Base-by-base conservation (phyloP, 495 filamentous ascomycete genomes). In the Hypoxylon lenormandii region DNA sequence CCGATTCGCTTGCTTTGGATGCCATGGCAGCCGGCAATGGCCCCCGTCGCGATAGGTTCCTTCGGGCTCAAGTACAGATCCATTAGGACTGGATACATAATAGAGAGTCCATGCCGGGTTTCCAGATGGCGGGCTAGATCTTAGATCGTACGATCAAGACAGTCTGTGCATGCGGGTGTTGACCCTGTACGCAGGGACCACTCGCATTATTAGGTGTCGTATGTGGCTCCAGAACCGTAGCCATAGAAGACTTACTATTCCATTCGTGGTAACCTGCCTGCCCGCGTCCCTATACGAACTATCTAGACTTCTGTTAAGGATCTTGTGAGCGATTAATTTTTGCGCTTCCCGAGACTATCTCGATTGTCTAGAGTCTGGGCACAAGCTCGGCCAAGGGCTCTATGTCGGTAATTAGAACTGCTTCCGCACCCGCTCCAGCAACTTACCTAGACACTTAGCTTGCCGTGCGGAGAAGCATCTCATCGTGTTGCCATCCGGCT, bases 121-220 rank as follows among this genome's bases (percentile, higher is more conserved):
- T 56, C 28, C n/a, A 66, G 58, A 71, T 65, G 45, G 22, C 60
- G 52, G 56, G 68, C 61, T 62, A 71, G 62, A 66, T 71, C 68
- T 65, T 65, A 38, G 62, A 71, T 71, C 68, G 58, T 71, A 71
- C 40, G 68, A 71, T 71, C 47, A 59, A 21, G 63, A 59, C 7
- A 11, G 16, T 45, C 16, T 45, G 16, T 16, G 28, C 62, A 66
- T 63, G 58, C 68, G 47, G 63, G 62, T 71, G 62, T 58, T 64
- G 12, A 60, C 18, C 18, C 40, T 33, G 21, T 23, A 43, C 37
- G 55, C 55, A 64, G 56, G 62, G 51, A 22, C 68, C 48, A 59
- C 46, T 47, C 18, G 52, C 49, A 45, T 62, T 68, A 33, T 19
- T 53, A 38, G 33, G 45, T 40, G 45, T 52, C 30, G 43, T 54